These are phyloP conservation scores for Cladorrhinum samala DNA, from an alignment of 495 filamentous ascomycete genomes.

Conservation along the genomic window DNA sequence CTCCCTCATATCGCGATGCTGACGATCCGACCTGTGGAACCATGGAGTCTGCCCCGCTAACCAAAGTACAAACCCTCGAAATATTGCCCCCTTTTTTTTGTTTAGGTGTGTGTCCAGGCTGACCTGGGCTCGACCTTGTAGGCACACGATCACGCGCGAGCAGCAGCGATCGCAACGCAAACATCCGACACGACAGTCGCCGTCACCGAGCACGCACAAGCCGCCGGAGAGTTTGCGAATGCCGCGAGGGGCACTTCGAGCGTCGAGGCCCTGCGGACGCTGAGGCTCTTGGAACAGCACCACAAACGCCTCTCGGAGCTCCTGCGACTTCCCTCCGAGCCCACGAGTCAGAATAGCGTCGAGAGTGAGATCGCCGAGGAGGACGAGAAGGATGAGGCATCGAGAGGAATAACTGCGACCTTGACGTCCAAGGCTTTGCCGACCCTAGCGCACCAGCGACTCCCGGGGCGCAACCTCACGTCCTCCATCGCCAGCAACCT, in stretches of 20 bases:
- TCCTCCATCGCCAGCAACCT: slow-evolving; percentile 91
- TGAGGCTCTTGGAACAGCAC: slow-evolving; percentile 79
- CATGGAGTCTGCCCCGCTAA: slow-evolving; percentile 42
- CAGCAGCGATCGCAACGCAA: slow-evolving; percentile 66
- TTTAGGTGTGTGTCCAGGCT: slow-evolving; percentile 8
- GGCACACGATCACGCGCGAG: slow-evolving; percentile 74
- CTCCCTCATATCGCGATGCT: too few relatives aligned
- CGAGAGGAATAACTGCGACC: slow-evolving; percentile 10
- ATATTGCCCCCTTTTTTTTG: too few relatives aligned
- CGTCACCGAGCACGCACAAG: slow-evolving; percentile 79
- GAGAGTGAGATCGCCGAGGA: slow-evolving; percentile 32
- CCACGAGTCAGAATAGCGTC: slow-evolving; percentile 40
- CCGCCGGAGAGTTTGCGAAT: slow-evolving; percentile 82
- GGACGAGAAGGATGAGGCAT: slow-evolving; percentile 31
- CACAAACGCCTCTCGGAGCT: slow-evolving; percentile 74
- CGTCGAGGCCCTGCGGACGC: slow-evolving; percentile 74
- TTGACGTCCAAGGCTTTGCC: slow-evolving; percentile 27
- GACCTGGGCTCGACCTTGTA: not conserved
- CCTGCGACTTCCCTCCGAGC: slow-evolving; percentile 62
- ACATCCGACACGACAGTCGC: slow-evolving; percentile 71
- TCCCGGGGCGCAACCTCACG: slow-evolving; percentile 57
- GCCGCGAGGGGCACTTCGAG: slow-evolving; percentile 70
- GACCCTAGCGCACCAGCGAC: slow-evolving; percentile 39
- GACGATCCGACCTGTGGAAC: not conserved
- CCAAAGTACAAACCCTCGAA: slow-evolving; percentile 38